These are phyloP conservation scores for Taiozyma sp. DNA, from an alignment of 1,139 yeast species.

Conservation along the genomic window DNA sequence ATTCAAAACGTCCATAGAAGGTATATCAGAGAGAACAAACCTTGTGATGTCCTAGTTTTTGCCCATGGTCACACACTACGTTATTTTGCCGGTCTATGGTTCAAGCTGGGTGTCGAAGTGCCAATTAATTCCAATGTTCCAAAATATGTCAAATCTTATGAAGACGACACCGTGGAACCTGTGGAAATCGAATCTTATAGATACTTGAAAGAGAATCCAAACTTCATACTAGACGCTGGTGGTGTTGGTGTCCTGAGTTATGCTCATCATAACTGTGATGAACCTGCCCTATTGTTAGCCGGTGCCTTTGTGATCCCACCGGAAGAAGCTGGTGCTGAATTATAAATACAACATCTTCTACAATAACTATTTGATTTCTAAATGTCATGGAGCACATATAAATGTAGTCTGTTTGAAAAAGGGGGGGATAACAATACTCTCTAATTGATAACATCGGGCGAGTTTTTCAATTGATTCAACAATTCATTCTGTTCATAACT, in stretches of 20 bases:
- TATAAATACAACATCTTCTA: not conserved
- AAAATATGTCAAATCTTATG: slow-evolving; percentile 18
- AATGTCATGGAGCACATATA: not conserved
- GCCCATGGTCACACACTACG: slow-evolving; percentile 94
- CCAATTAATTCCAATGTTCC: slow-evolving; percentile 16
- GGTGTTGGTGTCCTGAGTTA: slow-evolving; percentile 91
- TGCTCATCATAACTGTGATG: slow-evolving; percentile 76
- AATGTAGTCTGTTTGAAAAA: not conserved
- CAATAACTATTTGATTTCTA: not conserved
- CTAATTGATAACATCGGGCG: slow-evolving; percentile 9
- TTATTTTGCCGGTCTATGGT: slow-evolving; percentile 88
- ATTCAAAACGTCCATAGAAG: slow-evolving; percentile 57
- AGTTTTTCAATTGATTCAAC: slow-evolving; percentile 33
- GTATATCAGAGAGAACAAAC: slow-evolving; percentile 46
- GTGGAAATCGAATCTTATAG: slow-evolving; percentile 26
- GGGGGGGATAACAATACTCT: not conserved
- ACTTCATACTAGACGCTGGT: slow-evolving; percentile 86
- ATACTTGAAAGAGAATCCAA: slow-evolving; percentile 51
- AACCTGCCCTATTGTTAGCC: slow-evolving; percentile 79
- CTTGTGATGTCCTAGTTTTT: slow-evolving; percentile 73
- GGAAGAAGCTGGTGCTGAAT: slow-evolving; percentile 30
- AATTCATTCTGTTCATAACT: slow-evolving; percentile 47
- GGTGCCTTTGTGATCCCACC: slow-evolving; percentile 77
- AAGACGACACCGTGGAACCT: slow-evolving; percentile 28
- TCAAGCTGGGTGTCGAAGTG: slow-evolving; percentile 32